Conservation (phyloP, 257 asterid genomes). For the Rhazya stricta region DNA sequence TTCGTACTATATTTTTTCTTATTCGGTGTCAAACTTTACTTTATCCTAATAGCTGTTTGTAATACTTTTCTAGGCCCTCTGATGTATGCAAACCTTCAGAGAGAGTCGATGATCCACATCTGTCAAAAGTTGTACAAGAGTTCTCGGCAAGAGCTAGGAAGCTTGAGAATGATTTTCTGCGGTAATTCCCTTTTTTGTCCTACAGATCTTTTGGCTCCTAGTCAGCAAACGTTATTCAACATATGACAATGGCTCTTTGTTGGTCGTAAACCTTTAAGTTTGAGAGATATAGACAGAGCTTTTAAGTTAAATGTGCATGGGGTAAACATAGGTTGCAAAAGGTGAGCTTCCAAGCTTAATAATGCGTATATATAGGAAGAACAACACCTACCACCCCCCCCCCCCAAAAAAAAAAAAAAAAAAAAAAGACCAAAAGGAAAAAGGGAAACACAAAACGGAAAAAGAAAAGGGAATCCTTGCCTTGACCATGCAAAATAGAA, state of each 20-base stretch:
- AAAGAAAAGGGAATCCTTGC: too few species aligned
- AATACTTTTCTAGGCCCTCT: constrained; percentile 31
- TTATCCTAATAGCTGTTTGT: constrained; percentile 7
- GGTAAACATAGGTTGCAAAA: too few species aligned
- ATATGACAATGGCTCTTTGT: background rate
- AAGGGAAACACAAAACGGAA: too few species aligned
- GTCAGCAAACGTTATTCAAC: background rate
- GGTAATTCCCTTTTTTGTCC: constrained; percentile 40
- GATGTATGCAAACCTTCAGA: constrained; percentile 26
- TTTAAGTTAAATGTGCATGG: background rate
- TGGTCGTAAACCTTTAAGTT: background rate
- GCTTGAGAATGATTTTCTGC: constrained; percentile 55
- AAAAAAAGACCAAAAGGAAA: too few species aligned
- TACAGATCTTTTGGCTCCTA: background rate
- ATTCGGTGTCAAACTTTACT: background rate
- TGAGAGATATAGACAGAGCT: background rate
- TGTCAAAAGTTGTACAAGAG: constrained; percentile 36
- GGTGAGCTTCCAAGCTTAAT: too few species aligned
- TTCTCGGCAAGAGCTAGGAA: constrained; percentile 47
- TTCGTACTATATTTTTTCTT: background rate
- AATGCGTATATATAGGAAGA: too few species aligned
- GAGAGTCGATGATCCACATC: constrained; percentile 31
- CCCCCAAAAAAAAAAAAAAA: too few species aligned
- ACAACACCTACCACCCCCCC: too few species aligned
- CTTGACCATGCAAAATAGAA: too few species aligned